Conservation (phyloP, 2,329 filamentous ascomycete genomes). For the Alternaria tenuissima region DNA sequence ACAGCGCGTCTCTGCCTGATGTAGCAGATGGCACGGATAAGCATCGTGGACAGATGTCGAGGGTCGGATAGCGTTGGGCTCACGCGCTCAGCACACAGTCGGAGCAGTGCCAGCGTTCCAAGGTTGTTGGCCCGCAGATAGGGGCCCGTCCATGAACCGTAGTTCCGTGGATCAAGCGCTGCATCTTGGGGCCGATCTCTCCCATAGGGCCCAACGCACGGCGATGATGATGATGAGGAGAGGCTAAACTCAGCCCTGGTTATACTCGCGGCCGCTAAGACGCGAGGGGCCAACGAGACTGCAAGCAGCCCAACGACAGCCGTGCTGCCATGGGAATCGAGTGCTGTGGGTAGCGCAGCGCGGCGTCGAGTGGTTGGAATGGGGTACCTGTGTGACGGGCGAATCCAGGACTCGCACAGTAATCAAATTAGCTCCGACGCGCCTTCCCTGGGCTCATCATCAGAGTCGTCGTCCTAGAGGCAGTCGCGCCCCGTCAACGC, state of each 20-base stretch:
- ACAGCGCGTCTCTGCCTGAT: slow-evolving; percentile 24
- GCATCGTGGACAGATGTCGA: not conserved
- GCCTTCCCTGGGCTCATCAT: slow-evolving; percentile 18
- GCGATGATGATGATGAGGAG: not conserved
- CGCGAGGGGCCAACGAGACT: not conserved
- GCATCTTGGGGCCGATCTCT: slow-evolving; percentile 18
- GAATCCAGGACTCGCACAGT: slow-evolving; percentile 24
- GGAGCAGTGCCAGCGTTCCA: slow-evolving; percentile 3
- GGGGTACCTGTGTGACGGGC: slow-evolving; percentile 30
- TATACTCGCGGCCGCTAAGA: slow-evolving; percentile 11
- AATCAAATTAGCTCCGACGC: slow-evolving; percentile 32
- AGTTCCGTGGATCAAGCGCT: slow-evolving; percentile 24
- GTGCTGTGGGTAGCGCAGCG: slow-evolving; percentile 1
- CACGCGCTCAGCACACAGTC: not conserved
- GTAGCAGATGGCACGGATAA: slow-evolving; percentile 20
- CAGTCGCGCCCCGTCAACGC: slow-evolving; percentile 16
- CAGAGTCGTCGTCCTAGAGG: not conserved
- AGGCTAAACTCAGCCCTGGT: slow-evolving; percentile 14
- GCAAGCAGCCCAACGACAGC: slow-evolving; percentile 3
- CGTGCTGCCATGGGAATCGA: not conserved
- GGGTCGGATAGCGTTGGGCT: slow-evolving; percentile 3
- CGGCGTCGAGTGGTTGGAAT: not conserved
- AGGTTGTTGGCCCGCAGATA: slow-evolving; percentile 4
- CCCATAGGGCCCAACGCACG: slow-evolving; percentile 19
- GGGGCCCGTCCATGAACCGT: slow-evolving; percentile 19